phyloP scores from a whole-genome alignment of 108 stramenopile species.

The Pseudonitzschia multistriata region DNA sequence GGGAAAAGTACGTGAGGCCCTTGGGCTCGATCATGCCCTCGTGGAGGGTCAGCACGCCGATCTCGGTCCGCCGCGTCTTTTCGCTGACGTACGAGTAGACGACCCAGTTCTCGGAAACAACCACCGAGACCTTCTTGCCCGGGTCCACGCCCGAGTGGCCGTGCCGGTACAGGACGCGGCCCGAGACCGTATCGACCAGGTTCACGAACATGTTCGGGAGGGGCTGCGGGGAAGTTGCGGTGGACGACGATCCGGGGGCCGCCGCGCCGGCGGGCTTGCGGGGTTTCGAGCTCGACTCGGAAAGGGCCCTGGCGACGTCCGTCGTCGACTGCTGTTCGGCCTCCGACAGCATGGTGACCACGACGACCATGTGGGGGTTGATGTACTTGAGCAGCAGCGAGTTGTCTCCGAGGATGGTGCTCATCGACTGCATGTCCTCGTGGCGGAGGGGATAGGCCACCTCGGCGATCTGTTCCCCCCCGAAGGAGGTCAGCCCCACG shows the following conservation, averaged over 20 bases:
- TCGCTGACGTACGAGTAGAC: conserved; percentile 90
- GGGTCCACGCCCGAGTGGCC: conserved; percentile 71
- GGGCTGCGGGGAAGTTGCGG: conserved; percentile 14
- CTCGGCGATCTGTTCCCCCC: conserved; percentile 69
- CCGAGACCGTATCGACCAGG: conserved; percentile 90
- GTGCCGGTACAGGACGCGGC: conserved; percentile 85
- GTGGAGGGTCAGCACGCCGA: conserved; percentile 87
- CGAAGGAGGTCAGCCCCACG: conserved; percentile 65
- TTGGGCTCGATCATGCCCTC: conserved; percentile 95
- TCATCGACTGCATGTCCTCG: conserved; percentile 78
- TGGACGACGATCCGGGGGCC: conserved; percentile 23
- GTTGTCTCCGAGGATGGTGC: conserved; percentile 88
- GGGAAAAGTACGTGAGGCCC: conserved; percentile 85
- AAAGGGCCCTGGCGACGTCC: conserved; percentile 15
- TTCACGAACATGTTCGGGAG: conserved; percentile 73
- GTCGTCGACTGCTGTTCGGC: conserved; percentile 22
- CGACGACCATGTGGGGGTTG: conserved; percentile 89
- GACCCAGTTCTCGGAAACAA: conserved; percentile 92
- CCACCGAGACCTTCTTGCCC: conserved; percentile 57
- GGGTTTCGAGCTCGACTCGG: background rate
- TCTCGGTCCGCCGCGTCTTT: conserved; percentile 80
- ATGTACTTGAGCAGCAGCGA: conserved; percentile 92
- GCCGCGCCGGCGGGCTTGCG: conserved; percentile 45
- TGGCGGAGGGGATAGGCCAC: conserved; percentile 74
- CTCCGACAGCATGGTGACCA: conserved; percentile 61